phyloP scores from a whole-genome alignment of 2,329 filamentous ascomycete species.

The Epichloe brachyelytri region DNA sequence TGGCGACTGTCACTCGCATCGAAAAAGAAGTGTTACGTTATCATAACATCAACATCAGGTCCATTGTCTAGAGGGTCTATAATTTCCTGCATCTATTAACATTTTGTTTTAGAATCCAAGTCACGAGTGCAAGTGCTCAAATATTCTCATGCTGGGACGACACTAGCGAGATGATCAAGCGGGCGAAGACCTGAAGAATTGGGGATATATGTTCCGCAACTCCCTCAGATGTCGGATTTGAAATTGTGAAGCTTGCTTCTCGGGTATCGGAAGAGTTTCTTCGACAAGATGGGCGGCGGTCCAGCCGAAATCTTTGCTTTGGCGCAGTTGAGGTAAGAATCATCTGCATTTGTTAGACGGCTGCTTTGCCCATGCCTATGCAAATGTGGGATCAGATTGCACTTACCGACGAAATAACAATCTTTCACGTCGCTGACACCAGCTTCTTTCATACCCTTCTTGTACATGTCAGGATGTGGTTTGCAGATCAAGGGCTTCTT shows the following conservation, averaged over 20 bases:
- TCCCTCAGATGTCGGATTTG: constrained; percentile 68
- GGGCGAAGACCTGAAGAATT: constrained; percentile 58
- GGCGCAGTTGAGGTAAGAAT: constrained; percentile 71
- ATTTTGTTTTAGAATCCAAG: not conserved
- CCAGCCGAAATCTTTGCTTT: constrained; percentile 77
- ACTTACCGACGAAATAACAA: constrained; percentile 87
- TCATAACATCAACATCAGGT: not conserved
- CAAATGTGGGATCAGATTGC: not conserved
- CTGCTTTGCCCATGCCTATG: not conserved
- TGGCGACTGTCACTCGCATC: not conserved
- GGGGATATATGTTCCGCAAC: constrained; percentile 62
- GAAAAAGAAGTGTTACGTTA: not conserved
- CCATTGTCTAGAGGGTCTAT: not conserved
- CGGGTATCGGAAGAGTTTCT: constrained; percentile 51
- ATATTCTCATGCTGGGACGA: not conserved
- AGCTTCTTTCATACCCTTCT: constrained; percentile 79
- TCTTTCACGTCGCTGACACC: constrained; percentile 52
- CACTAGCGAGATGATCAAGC: not conserved
- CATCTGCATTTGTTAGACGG: constrained; percentile 42
- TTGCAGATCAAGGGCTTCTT: constrained; percentile 70
- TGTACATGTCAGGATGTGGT: constrained; percentile 69
- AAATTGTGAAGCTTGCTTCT: constrained; percentile 53
- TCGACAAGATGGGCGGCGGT: constrained; percentile 77
- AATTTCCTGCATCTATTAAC: not conserved
- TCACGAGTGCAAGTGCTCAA: not conserved